Evolutionary conservation across 768 basidiomycete genomes (phyloP).

Genomic region (Rhodotorula toruloides): DNA sequence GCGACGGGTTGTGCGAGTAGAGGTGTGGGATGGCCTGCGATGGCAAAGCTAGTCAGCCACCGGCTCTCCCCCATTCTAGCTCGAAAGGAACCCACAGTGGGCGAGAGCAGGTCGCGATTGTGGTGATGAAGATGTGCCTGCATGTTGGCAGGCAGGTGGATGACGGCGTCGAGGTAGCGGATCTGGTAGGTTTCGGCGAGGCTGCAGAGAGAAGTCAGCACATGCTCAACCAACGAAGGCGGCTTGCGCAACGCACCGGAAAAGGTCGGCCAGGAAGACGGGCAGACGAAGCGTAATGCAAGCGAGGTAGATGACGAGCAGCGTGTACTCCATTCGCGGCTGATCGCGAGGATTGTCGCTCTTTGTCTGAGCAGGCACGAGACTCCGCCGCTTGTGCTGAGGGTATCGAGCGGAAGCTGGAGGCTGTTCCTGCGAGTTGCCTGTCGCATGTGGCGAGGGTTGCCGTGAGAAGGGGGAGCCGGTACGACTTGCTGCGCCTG

Average conservation of each 20-base stretch:
- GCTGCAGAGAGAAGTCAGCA: not conserved
- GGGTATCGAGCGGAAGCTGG: not conserved
- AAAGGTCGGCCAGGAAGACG: slow-evolving; percentile 30
- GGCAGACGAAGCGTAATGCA: slow-evolving; percentile 23
- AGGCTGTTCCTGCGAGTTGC: not conserved
- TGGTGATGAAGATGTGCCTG: slow-evolving; percentile 9
- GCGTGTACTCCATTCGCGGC: slow-evolving; percentile 25
- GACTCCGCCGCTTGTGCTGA: not conserved
- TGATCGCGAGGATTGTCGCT: slow-evolving; percentile 3
- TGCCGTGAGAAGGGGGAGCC: not conserved
- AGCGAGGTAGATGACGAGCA: slow-evolving; percentile 31
- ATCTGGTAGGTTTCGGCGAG: slow-evolving; percentile 35
- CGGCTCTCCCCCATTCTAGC: too few relatives aligned
- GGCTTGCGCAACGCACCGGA: too few relatives aligned
- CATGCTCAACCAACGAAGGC: too few relatives aligned
- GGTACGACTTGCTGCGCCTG: not conserved
- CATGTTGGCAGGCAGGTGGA: slow-evolving; percentile 3
- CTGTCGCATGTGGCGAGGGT: not conserved
- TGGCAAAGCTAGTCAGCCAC: not conserved
- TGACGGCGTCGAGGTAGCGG: slow-evolving; percentile 17
- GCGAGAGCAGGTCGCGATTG: not conserved
- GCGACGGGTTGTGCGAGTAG: not conserved
- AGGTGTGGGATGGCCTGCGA: slow-evolving; percentile 3
- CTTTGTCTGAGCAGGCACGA: not conserved
- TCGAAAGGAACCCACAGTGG: not conserved